Evolutionary conservation across 768 basidiomycete genomes (phyloP), one percentile per base, ranked within the genome.

Genomic region (Lepiota brunneoincarnata): DNA sequence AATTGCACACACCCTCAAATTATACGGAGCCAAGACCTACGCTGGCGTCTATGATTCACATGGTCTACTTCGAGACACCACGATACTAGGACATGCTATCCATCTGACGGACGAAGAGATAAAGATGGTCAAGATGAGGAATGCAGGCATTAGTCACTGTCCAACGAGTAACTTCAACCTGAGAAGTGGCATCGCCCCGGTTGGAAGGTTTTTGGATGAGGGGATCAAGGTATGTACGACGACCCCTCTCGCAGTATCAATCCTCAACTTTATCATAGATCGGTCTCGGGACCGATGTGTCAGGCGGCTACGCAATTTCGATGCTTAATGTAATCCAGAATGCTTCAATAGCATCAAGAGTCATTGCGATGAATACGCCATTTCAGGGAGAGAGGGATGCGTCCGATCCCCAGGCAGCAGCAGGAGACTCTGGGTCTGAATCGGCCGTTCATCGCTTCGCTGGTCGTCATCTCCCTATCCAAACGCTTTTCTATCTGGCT

Each of bases 141-240:
- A 75, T 6, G 84, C 89, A 1, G 94, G 94, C 9, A 76, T 98
- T 45, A 89, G 89, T 59, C 96, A 98, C 69, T 98, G 96, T 65
- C 94, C 96, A 17, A 88, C 88, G 23, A 95, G 91, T 63, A 98
- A 98, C 68, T 90, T 96, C 67, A 90, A 96, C 71, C 66, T 98
- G 46, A 79, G 84, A 34, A 94, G 91, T 58, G 96, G 96, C 1
- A 76, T 91, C 24, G 88, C 94, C 1, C 82, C 80, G 15, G 81
- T 98, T 5, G 91, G 89, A 2, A 72, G 77, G 57, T 85, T 88
- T 69, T 74, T 98, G 11, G 94, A 98, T 67, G 72, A 69, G 42
- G 93, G 91, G 2, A 80, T 98, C 67, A 97, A 97, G 79, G 94
- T 90, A 52, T 24, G 72, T 62, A 41, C 0, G 47, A 2, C 49